A percentile compares a stretch with the other conserved stretches of the same genome.
phyloP scores from a whole-genome alignment of 2,329 filamentous ascomycete species.

The Stachybotrys chlorohalonatus region DNA sequence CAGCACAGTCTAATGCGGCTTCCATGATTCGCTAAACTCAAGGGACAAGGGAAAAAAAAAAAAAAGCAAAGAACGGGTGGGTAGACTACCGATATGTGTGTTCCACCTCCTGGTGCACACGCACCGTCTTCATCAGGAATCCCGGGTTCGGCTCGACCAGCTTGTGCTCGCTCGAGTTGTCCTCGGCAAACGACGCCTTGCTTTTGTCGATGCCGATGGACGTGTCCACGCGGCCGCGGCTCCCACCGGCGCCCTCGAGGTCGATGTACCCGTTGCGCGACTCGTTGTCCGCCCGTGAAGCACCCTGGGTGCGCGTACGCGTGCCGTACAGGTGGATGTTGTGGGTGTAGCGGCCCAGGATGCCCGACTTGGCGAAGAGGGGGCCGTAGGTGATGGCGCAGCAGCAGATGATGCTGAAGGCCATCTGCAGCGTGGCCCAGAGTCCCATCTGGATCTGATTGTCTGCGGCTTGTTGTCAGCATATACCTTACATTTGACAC shows the following conservation, averaged over 20 bases:
- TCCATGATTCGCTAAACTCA: too few species aligned
- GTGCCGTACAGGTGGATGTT: not conserved
- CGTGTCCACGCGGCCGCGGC: not conserved
- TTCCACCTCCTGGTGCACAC: not conserved
- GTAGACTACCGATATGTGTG: not conserved
- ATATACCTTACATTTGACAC: not conserved
- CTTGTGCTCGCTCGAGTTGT: not conserved
- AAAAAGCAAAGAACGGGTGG: not conserved
- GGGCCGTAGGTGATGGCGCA: not conserved
- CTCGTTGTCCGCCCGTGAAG: not conserved
- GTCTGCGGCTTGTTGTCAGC: not conserved
- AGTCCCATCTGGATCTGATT: not conserved
- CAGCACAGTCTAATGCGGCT: too few species aligned
- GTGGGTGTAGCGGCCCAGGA: not conserved
- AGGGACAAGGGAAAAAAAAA: not conserved
- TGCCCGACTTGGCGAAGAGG: not conserved
- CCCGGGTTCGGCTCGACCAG: not conserved
- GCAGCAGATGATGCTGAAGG: not conserved
- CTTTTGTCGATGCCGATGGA: not conserved
- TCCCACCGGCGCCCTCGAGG: not conserved
- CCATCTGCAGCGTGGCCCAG: not conserved
- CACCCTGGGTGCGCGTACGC: not conserved
- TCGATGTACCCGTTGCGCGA: not conserved
- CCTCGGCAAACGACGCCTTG: not conserved
- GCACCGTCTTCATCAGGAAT: not conserved